Conservation (phyloP, 1,284 basidiomycete species). For the Heliocybe sulcata region DNA sequence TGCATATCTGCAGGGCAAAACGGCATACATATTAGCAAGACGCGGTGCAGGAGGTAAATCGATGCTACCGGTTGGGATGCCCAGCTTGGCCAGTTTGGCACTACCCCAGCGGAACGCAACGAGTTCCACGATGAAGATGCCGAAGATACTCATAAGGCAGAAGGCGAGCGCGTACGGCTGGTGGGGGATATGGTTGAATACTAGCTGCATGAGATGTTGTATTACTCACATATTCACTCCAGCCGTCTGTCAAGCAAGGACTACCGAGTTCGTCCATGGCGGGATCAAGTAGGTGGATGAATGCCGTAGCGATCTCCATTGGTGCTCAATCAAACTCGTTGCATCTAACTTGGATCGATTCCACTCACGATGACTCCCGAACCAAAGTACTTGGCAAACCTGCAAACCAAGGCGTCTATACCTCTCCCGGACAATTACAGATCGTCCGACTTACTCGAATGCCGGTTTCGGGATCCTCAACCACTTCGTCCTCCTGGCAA, state of each 20-base stretch:
- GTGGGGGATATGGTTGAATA: not conserved
- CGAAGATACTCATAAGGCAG: slow-evolving; percentile 74
- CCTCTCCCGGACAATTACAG: not conserved
- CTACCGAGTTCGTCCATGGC: slow-evolving; percentile 68
- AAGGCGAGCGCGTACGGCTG: slow-evolving; percentile 79
- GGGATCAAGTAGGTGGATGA: slow-evolving; percentile 81
- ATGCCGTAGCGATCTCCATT: slow-evolving; percentile 80
- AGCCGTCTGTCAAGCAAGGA: slow-evolving; percentile 64
- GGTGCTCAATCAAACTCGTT: slow-evolving; percentile 4
- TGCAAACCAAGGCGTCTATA: slow-evolving; percentile 18
- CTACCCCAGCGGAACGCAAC: slow-evolving; percentile 80
- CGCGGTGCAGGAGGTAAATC: too few relatives aligned
- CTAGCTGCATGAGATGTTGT: not conserved
- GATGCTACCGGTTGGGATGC: slow-evolving; percentile 52
- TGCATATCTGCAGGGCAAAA: not conserved
- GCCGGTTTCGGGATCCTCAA: slow-evolving; percentile 54
- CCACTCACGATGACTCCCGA: slow-evolving; percentile 79
- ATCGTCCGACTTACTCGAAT: slow-evolving; percentile 57
- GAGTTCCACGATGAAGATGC: slow-evolving; percentile 81
- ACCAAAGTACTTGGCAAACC: slow-evolving; percentile 94
- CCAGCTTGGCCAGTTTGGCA: slow-evolving; percentile 48
- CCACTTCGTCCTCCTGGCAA: slow-evolving; percentile 55
- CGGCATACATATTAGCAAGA: too few relatives aligned
- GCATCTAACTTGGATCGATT: slow-evolving; percentile 10
- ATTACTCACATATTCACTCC: slow-evolving; percentile 66